phyloP scores from a whole-genome alignment of 192 early-diverging fungal species.

The Podila minutissima region DNA sequence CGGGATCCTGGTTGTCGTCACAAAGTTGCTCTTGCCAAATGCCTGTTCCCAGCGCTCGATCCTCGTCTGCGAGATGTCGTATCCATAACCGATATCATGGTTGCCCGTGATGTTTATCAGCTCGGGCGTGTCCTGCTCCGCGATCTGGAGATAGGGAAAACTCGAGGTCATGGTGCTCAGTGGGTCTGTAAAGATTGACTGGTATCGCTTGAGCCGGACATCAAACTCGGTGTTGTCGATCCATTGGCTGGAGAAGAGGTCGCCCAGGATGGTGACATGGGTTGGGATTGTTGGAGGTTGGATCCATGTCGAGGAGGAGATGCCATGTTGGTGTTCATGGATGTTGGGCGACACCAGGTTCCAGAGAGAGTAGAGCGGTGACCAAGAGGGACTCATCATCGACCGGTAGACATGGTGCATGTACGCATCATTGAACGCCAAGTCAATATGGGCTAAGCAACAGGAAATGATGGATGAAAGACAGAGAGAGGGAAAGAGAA shows the following conservation, averaged over 20 bases:
- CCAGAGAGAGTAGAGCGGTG: constrained; percentile 15
- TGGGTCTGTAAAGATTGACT: constrained; percentile 61
- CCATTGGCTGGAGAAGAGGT: constrained; percentile 76
- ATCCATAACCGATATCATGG: constrained; percentile 75
- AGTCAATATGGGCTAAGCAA: constrained; percentile 53
- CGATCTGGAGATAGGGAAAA: background rate
- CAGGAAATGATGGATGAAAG: background rate
- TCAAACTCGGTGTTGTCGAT: constrained; percentile 64
- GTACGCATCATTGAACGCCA: constrained; percentile 68
- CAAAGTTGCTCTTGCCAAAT: constrained; percentile 67
- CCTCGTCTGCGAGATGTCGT: constrained; percentile 60
- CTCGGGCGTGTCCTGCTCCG: constrained; percentile 18
- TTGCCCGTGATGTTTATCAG: constrained; percentile 68
- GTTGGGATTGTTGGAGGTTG: constrained; percentile 49
- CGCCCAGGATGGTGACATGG: constrained; percentile 69
- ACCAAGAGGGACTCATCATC: constrained; percentile 52
- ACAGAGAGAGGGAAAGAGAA: too few species aligned
- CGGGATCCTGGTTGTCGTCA: constrained; percentile 11
- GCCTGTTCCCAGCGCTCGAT: constrained; percentile 60
- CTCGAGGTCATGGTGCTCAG: constrained; percentile 10
- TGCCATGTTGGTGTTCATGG: background rate
- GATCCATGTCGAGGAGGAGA: background rate
- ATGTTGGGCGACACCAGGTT: background rate
- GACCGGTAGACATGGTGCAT: constrained; percentile 66
- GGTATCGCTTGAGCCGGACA: constrained; percentile 61